A percentile compares a stretch with the other conserved stretches of the same genome.
phyloP scores from a whole-genome alignment of 345 rosid species.

The Arabis alpina region DNA sequence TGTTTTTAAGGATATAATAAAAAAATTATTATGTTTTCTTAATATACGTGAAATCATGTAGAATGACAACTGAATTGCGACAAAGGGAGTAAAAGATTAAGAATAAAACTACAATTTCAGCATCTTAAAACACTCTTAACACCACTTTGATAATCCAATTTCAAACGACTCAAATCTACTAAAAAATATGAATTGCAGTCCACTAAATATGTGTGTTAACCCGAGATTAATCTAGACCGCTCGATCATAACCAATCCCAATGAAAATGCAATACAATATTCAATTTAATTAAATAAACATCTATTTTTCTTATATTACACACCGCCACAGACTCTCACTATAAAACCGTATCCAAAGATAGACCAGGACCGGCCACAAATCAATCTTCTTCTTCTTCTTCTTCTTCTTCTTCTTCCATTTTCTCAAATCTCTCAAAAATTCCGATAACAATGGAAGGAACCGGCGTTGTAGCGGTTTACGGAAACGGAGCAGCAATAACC shows the following conservation, averaged over 20 bases:
- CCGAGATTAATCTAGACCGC: conserved; percentile 26
- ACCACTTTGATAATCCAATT: conserved; percentile 11
- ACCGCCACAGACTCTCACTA: conserved; percentile 41
- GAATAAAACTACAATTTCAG: neutral
- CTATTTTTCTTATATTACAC: conserved; percentile 16
- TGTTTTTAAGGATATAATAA: no score
- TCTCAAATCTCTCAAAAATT: neutral
- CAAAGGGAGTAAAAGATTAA: no score
- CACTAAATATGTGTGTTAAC: conserved; percentile 28
- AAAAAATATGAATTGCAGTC: neutral
- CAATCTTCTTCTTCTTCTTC: conserved; percentile 24
- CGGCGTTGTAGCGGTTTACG: conserved; percentile 80
- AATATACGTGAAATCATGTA: no score
- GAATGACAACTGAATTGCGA: no score
- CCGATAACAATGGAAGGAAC: conserved; percentile 60
- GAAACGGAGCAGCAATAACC: conserved; percentile 70
- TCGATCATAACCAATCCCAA: conserved; percentile 25
- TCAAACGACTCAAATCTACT: neutral
- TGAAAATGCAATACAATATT: neutral
- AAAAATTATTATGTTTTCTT: no score
- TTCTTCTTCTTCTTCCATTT: neutral
- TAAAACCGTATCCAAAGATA: conserved; percentile 40
- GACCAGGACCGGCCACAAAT: conserved; percentile 41
- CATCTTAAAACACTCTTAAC: neutral
- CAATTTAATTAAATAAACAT: neutral